Percentiles rank a stretch among this genome's conserved stretches.
Evolutionary conservation across 257 asterid genomes (phyloP).

Genomic region (Solanum virginianum): DNA sequence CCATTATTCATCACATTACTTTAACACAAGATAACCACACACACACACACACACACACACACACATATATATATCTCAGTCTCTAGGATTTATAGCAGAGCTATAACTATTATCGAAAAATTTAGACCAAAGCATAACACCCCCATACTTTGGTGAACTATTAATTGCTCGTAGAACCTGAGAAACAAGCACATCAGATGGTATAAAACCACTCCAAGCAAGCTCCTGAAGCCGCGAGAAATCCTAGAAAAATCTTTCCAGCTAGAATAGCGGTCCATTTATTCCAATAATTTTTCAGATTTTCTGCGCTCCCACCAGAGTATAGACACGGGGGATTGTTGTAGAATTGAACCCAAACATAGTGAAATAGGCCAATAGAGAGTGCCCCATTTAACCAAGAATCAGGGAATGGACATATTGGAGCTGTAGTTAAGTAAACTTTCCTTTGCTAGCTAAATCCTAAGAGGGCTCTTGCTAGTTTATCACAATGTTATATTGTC

Average conservation of each 20-base stretch:
- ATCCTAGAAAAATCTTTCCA: conserved; percentile 40
- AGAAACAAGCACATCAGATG: conserved; percentile 25
- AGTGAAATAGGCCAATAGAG: conserved; percentile 38
- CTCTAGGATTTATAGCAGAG: not conserved
- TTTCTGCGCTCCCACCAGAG: conserved; percentile 16
- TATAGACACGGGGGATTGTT: conserved; percentile 56
- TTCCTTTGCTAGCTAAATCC: conserved; percentile 1
- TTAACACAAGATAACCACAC: not conserved
- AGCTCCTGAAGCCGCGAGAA: conserved; percentile 50
- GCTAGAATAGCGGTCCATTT: conserved; percentile 34
- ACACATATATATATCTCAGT: not conserved
- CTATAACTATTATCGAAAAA: not conserved
- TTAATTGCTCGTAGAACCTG: conserved; percentile 42
- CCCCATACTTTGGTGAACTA: conserved; percentile 43
- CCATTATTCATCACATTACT: not conserved
- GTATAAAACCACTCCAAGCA: conserved; percentile 66
- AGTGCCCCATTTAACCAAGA: conserved; percentile 31
- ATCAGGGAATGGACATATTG: conserved; percentile 77
- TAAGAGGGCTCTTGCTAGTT: conserved; percentile 32
- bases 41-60: too few species aligned
- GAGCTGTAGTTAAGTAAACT: conserved; percentile 49
- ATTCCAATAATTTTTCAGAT: conserved; percentile 30
- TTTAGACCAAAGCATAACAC: conserved; percentile 76
- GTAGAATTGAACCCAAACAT: conserved; percentile 65
- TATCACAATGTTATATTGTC: conserved; percentile 27